These are phyloP conservation scores for Carex littledalei DNA, from an alignment of 176 grass and related monocot species.

Conservation along the genomic window DNA sequence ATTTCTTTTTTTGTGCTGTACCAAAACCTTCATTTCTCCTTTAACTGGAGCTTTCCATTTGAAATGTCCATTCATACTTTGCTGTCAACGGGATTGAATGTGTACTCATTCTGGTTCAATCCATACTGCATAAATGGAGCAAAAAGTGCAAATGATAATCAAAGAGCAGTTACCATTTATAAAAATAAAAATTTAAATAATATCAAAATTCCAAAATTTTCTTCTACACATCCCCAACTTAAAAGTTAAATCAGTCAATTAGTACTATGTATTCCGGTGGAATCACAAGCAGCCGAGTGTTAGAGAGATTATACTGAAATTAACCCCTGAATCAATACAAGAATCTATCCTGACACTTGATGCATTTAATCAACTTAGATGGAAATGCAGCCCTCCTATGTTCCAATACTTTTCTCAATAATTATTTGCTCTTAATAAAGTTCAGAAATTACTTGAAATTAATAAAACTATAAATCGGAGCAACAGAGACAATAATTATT, in stretches of 20 bases:
- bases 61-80: background rate
- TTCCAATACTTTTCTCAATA: background rate
- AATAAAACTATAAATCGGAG: background rate
- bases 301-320: background rate
- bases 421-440: background rate
- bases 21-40: background rate
- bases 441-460: background rate
- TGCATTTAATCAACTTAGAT: background rate
- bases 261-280: background rate
- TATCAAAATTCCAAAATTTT: background rate
- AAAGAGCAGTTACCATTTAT: background rate
- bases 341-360: background rate
- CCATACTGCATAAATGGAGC: conserved; percentile 25
- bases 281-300: background rate
- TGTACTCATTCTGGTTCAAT: conserved; percentile 27
- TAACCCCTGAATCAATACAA: background rate
- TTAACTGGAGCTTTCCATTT: background rate
- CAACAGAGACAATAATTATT: no score
- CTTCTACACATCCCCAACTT: background rate
- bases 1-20: background rate
- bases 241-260: background rate
- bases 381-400: background rate
- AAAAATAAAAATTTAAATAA: background rate
- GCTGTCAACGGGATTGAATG: conserved; percentile 6
- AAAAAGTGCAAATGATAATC: background rate